Base-by-base conservation (phyloP, 768 basidiomycete genomes). In the Cytidiella melzeri region DNA sequence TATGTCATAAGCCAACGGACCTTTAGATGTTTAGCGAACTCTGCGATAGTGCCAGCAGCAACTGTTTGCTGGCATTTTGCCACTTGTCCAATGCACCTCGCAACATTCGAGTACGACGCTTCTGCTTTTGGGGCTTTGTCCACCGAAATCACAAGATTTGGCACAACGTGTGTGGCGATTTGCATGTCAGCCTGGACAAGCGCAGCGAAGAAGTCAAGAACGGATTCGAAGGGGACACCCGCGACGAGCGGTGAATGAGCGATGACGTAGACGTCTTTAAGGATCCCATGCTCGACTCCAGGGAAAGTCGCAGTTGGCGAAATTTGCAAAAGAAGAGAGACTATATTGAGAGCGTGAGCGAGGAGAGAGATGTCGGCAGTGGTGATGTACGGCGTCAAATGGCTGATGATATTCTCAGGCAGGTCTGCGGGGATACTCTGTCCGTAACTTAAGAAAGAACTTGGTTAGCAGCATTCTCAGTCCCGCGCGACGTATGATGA, bases 61-160 rank as follows among this genome's bases (percentile, higher is more conserved):
- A 92, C 74, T 18, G 72, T 75, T 25, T 78, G 83, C 28, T 82
- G 71, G 53, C 79, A 81, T 61, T 72, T 80, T 20, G 94, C 87
- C 52, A 95, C 82, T 48, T 84, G 81, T 0, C 88, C 92, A 13
- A 98, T 73, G 54, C 87, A 92, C 60, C 82, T 86, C 27, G 93
- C 89, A 12, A 92, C 85, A 55, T 92, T 95, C 3, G 74, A 66
- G 15, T 77, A 81, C 26, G 63, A 67, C 7, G 74, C 71, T 26
- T 84, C 81, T 0, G 66, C 61, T 55, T 77, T 84, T 0, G 76
- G 69, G 1, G 80, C 78, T 61, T 83, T 90, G 57, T 87, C 81
- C 2, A 80, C 74, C 0, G 77, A 64, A 27, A 76, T 73, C 20
- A 84, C 83, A 41, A 96, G 71, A 57, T 79, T 84, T 0, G 85